Percentiles rank a stretch among this genome's conserved stretches.
These are phyloP conservation scores for Dothiorella sarmentorum DNA, from an alignment of 2,329 filamentous ascomycete species.

Conservation along the genomic window DNA sequence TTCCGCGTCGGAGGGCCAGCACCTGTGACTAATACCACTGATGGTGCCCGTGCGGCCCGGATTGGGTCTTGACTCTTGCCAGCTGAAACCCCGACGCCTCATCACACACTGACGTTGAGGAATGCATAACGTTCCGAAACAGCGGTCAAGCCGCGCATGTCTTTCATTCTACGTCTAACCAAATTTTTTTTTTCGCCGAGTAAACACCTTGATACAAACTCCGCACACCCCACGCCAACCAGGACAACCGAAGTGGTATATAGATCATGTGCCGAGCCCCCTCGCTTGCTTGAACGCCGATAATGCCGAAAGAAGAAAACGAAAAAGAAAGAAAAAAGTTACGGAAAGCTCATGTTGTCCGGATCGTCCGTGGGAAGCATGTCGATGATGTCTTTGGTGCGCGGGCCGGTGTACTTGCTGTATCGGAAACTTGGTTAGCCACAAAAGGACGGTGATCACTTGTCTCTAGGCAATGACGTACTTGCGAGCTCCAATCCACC, in stretches of 20 bases:
- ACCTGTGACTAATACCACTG: neutral
- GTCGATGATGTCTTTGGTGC: constrained; percentile 52
- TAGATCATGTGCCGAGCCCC: neutral
- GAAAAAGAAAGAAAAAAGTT: neutral
- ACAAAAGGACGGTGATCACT: constrained; percentile 16
- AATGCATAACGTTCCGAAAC: neutral
- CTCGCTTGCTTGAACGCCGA: constrained; percentile 12
- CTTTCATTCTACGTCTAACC: neutral
- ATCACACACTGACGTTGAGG: neutral
- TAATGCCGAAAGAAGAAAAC: neutral
- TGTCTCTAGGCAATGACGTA: constrained; percentile 23
- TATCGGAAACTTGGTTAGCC: constrained; percentile 1
- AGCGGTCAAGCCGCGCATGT: constrained; percentile 7
- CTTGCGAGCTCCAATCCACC: constrained; percentile 41
- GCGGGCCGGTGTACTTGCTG: constrained; percentile 58
- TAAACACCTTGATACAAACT: constrained; percentile 10
- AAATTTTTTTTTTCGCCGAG: constrained; percentile 11
- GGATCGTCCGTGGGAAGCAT: constrained; percentile 41
- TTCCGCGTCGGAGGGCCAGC: neutral
- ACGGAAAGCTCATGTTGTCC: constrained; percentile 29
- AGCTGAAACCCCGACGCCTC: neutral
- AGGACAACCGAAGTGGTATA: neutral
- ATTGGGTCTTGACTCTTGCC: too few relatives aligned
- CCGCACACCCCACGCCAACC: neutral
- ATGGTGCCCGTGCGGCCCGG: too few relatives aligned